These are phyloP conservation scores for Botryosphaeria dothidea DNA, from an alignment of 2,329 filamentous ascomycete genomes.

Conservation along the genomic window DNA sequence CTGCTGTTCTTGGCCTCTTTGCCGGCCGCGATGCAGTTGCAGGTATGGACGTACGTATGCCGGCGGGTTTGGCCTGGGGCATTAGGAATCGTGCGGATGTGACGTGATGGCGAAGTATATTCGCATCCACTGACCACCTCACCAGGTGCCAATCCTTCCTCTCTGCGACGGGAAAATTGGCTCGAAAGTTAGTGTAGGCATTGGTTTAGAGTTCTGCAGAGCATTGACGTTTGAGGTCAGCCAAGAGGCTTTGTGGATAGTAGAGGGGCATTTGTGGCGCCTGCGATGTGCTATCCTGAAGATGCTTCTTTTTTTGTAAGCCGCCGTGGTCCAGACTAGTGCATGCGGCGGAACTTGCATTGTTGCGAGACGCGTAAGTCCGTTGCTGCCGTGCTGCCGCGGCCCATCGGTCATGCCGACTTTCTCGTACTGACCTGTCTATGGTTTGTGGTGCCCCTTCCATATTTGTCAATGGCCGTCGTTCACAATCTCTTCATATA, in stretches of 20 bases:
- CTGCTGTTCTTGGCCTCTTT: neutral
- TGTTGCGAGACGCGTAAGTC: neutral
- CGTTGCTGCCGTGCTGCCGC: too few relatives aligned
- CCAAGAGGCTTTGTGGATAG: neutral
- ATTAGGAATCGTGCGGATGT: neutral
- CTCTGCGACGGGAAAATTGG: neutral
- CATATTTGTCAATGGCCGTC: too few relatives aligned
- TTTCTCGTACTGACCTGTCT: too few relatives aligned
- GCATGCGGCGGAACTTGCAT: neutral
- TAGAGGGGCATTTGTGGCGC: neutral
- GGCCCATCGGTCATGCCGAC: too few relatives aligned
- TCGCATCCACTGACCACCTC: neutral
- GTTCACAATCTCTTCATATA: too few relatives aligned
- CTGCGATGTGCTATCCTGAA: neutral
- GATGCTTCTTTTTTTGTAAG: neutral
- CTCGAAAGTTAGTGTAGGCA: neutral
- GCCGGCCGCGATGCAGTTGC: neutral
- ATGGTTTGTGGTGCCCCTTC: too few relatives aligned
- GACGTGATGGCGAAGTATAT: neutral
- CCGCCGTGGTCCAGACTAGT: neutral
- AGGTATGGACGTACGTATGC: neutral
- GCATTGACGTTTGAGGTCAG: neutral
- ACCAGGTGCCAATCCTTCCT: neutral
- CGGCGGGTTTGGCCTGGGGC: neutral
- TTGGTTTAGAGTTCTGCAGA: neutral